Base-by-base conservation (phyloP, 2,329 filamentous ascomycete species). In the Alternaria brassicae region DNA sequence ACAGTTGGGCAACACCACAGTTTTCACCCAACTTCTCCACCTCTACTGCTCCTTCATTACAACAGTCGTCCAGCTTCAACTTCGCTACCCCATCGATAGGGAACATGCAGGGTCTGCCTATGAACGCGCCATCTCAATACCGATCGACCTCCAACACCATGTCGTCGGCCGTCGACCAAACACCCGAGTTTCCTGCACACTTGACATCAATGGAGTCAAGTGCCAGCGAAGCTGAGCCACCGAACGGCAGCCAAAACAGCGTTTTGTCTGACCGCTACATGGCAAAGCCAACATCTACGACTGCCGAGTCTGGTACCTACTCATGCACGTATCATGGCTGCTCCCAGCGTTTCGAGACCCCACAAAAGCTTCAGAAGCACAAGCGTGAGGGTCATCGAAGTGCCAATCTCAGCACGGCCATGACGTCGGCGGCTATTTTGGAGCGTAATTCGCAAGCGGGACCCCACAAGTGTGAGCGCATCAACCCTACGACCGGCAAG, bases 301-400 rank as follows among this genome's bases (percentile, higher is more conserved):
- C 83, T 15, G 91, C 92, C 0, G 91, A 96, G 66, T 86, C 89
- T 19, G 94, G 94, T 12, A 97, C 93, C 0, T 99, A 97, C 80
- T 96, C 93, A 1, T 99, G 95, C 79, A 97, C 93, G 1, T 97
- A 97, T 71, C 93, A 96, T 72, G 92, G 93, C 10, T 98, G 95
- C 75, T 89, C 89, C 0, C 83, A 90, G 67, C 90, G 95, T 53
- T 99, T 99, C 73, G 92, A 96, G 68, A 92, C 92, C 1, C 92
- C 93, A 4, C 85, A 88, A 8, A 88, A 93, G 67, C 84, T 99
- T 3, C 93, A 98, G 77, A 95, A 95, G 80, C 95, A 99, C 82
- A 97, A 97, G 82, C 88, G 93, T 23, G 95, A 99, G 75, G 91
- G 89, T 5, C 95, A 99, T 76, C 88, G 94, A 48, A 75, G 83